These are phyloP conservation scores for Monosporascus cannonballus DNA, from an alignment of 2,329 filamentous ascomycete species.

Conservation along the genomic window DNA sequence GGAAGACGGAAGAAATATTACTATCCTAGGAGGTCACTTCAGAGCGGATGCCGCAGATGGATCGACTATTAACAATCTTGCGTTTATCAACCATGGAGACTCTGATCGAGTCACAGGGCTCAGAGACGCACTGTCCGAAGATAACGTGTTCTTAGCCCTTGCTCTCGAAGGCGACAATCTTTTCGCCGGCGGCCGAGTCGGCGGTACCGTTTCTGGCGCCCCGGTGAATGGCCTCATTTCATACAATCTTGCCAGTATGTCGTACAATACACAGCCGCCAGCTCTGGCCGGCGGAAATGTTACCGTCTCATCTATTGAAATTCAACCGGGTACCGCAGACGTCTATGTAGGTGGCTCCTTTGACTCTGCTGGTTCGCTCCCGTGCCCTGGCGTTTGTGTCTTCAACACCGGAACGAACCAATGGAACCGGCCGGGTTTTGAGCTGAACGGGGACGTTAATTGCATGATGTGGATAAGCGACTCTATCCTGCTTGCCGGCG, in stretches of 20 bases:
- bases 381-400: constrained; percentile 75
- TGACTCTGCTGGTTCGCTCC: constrained; percentile 72
- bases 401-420: constrained; percentile 65
- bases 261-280: constrained; percentile 67
- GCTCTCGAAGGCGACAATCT: constrained; percentile 61
- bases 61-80: constrained; percentile 69
- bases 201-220: constrained; percentile 59
- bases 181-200: constrained; percentile 77
- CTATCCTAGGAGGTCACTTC: constrained; percentile 85
- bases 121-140: constrained; percentile 55
- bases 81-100: constrained; percentile 74
- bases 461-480: constrained; percentile 71
- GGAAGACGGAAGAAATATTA: constrained; percentile 66
- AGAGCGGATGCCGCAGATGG: constrained; percentile 62
- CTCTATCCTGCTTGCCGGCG: constrained; percentile 68
- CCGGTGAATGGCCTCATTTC: constrained; percentile 68
- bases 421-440: constrained; percentile 75
- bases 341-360: constrained; percentile 87
- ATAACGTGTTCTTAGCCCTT: constrained; percentile 71
- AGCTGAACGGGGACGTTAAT: constrained; percentile 63
- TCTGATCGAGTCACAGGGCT: constrained; percentile 64
- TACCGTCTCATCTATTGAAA: constrained; percentile 69
- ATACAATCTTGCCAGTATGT: constrained; percentile 65
- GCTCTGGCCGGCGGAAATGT: constrained; percentile 63
- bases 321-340: constrained; percentile 63